phyloP scores from a whole-genome alignment of 2,329 filamentous ascomycete species.

The Talaromyces funiculosus region DNA sequence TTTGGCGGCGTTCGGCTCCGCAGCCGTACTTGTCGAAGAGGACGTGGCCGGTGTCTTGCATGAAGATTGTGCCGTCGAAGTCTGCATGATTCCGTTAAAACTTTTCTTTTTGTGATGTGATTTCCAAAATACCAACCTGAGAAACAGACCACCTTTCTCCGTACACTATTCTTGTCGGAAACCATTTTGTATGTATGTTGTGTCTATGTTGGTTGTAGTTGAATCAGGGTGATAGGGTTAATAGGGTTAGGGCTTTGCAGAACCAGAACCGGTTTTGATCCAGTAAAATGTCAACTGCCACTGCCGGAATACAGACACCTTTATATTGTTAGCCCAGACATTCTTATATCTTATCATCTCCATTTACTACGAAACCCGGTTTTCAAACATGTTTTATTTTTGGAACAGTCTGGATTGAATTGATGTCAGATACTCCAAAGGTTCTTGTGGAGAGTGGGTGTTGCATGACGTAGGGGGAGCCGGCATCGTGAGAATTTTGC shows the following conservation, averaged over 20 bases:
- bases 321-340: not conserved
- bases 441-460: not conserved
- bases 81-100: slow-evolving; percentile 42
- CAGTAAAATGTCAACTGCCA: not conserved
- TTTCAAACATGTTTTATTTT: not conserved
- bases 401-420: not conserved
- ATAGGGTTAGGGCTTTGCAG: not conserved
- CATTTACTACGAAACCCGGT: not conserved
- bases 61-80: slow-evolving; percentile 68
- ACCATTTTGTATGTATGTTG: not conserved
- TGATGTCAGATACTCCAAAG: not conserved
- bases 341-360: too few relatives aligned
- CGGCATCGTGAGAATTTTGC: not conserved
- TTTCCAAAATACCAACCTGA: not conserved
- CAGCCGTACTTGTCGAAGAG: slow-evolving; percentile 63
- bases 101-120: not conserved
- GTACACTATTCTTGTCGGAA: not conserved
- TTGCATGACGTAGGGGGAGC: slow-evolving; percentile 8
- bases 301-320: not conserved
- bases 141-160: slow-evolving; percentile 10
- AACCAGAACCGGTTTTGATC: not conserved
- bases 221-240: not conserved
- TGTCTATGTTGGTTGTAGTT: not conserved
- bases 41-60: slow-evolving; percentile 65
- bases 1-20: slow-evolving; percentile 50